Conservation (phyloP, 495 filamentous ascomycete genomes). For the Hamigera avellanea region DNA sequence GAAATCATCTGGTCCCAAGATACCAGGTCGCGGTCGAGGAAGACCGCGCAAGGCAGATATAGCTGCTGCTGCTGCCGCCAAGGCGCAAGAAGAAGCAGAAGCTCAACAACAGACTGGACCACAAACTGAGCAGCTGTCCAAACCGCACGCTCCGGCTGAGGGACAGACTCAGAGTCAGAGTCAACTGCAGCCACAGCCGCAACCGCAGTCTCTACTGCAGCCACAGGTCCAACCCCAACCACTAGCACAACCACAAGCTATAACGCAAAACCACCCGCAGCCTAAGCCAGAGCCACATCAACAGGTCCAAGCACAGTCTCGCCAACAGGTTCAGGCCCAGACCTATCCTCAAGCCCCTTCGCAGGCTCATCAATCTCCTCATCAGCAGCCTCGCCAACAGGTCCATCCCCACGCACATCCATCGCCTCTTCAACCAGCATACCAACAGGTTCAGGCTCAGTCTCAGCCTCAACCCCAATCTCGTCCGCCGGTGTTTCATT, state of each 20-base stretch:
- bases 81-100: conserved; percentile 9
- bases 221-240: conserved; percentile 8
- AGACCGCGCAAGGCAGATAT: conserved; percentile 31
- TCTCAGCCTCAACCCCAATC: conserved; percentile 1
- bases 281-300: too few species aligned
- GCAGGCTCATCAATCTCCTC: conserved; percentile 6
- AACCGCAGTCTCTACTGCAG: conserved; percentile 5
- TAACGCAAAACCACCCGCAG: not conserved
- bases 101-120: conserved; percentile 1
- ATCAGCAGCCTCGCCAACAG: conserved; percentile 7
- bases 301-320: too few species aligned
- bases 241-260: not conserved
- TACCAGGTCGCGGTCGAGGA: conserved; percentile 3
- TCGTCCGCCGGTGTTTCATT: not conserved
- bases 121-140: not conserved
- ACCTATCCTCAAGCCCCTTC: conserved; percentile 1
- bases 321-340: not conserved
- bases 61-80: conserved; percentile 19
- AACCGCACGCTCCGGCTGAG: not conserved
- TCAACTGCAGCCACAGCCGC: conserved; percentile 1
- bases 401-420: not conserved
- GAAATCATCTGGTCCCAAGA: not conserved
- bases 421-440: not conserved
- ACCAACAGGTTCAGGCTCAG: conserved; percentile 4
- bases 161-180: too few species aligned